Evolutionary conservation across 2,329 filamentous ascomycete species (phyloP), one percentile per base, ranked within the genome.

Genomic region (Cladosporium halotolerans): DNA sequence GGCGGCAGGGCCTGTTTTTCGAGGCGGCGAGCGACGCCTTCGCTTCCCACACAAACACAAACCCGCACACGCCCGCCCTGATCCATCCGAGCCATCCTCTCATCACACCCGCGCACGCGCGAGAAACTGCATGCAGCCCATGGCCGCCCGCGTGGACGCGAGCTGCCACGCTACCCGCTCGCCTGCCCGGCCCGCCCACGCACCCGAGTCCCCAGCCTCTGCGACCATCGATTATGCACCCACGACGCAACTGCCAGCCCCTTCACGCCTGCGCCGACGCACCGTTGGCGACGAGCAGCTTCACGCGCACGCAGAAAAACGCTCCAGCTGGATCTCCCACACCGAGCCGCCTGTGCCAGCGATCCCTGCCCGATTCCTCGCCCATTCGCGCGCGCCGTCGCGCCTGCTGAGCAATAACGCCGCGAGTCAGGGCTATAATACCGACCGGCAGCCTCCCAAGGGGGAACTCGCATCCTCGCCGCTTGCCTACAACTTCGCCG

Each of bases 301-400:
- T n/a, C 11, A 32, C 34, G 18, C 23, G 14, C 45, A 48, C 14
- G 28, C 40, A 6, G 40, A 16, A 31, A 40, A 32, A 14, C 48
- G 39, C 41, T 50, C 47, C n/a, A 45, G 38, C n/a, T 31, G 43
- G 28, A 46, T 40, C n/a, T 42, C 42, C 13, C 34, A n/a, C 9
- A 31, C 45, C 18, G 18, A 33, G 9, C 16, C 45, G 4, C 52
- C 52, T 9, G 38, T 54, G 16, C 52, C 52, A 28, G 44, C 45
- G 11, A 54, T 54, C n/a, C 52, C 52, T 6, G 8, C 13, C n/a
- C 52, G 34, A n/a, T 54, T 54, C 39, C 39, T 54, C 36, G 36
- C 36, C 44, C 38, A 32, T 10, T 19, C 32, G 11, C 32, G 45
- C 14, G 10, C 16, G 13, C 14, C 47, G 28, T 31, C 16, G 39